phyloP scores from a whole-genome alignment of 345 rosid species.

The Kandelia obovata region DNA sequence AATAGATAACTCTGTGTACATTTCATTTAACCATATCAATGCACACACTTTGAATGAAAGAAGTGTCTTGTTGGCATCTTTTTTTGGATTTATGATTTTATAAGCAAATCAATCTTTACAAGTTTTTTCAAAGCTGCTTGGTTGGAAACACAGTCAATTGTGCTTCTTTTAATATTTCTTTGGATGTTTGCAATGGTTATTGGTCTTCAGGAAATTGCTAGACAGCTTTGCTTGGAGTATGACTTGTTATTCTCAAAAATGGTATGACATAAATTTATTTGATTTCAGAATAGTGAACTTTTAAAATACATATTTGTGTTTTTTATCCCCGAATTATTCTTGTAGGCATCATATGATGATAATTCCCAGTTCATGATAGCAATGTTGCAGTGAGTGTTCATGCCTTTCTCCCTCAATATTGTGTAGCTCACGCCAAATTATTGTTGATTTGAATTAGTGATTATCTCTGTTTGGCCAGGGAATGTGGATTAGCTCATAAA shows the following conservation, averaged over 20 bases:
- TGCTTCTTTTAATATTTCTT: not conserved
- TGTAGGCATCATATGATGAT: slow-evolving; percentile 91
- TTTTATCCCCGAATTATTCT: slow-evolving; percentile 25
- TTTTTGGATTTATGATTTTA: not conserved
- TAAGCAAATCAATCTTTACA: not conserved
- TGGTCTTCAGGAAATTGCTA: slow-evolving; percentile 70
- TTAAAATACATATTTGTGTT: slow-evolving; percentile 6
- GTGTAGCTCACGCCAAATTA: not conserved
- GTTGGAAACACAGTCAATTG: not conserved
- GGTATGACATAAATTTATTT: slow-evolving; percentile 38
- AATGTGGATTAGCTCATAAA: slow-evolving; percentile 93
- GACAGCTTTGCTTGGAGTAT: slow-evolving; percentile 82
- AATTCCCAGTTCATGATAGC: slow-evolving; percentile 82
- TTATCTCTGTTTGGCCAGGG: slow-evolving; percentile 49
- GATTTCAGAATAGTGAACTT: slow-evolving; percentile 6
- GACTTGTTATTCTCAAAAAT: slow-evolving; percentile 76
- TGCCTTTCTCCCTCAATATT: not conserved
- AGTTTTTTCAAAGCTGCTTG: not conserved
- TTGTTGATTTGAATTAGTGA: slow-evolving; percentile 9
- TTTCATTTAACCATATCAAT: not conserved
- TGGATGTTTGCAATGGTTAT: slow-evolving; percentile 15
- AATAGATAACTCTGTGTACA: not conserved
- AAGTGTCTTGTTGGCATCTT: not conserved
- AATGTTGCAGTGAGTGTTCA: slow-evolving; percentile 61
- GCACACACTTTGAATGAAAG: not conserved